phyloP scores from a whole-genome alignment of 306 rosid species.

The Benincasa hispida region DNA sequence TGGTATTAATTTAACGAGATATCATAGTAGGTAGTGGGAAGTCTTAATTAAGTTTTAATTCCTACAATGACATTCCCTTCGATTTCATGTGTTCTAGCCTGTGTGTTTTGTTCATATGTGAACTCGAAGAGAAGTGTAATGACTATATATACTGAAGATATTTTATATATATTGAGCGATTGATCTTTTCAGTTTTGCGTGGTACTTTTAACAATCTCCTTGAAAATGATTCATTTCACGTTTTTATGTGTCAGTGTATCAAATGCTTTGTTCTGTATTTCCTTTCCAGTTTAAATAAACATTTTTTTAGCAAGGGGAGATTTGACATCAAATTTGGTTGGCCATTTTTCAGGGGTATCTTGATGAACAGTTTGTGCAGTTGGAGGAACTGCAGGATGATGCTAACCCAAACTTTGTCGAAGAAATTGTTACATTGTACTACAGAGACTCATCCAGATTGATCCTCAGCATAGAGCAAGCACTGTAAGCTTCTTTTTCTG shows the following conservation, averaged over 20 bases:
- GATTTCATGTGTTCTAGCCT: neutral
- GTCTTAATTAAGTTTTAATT: neutral
- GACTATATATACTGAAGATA: neutral
- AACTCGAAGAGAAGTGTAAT: neutral
- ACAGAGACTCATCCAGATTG: conserved; percentile 60
- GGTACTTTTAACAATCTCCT: neutral
- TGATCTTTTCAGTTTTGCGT: neutral
- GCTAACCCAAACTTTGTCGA: conserved; percentile 87
- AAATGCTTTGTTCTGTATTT: neutral
- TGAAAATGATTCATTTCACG: neutral
- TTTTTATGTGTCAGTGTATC: neutral
- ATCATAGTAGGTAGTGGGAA: neutral
- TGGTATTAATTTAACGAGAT: neutral
- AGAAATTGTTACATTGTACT: conserved; percentile 67
- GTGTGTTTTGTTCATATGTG: neutral
- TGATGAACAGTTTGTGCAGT: conserved; percentile 80
- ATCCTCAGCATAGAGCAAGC: conserved; percentile 58
- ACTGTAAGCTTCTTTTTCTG: conserved; percentile 29
- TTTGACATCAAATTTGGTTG: neutral
- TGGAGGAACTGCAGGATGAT: conserved; percentile 83
- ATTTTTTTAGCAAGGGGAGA: neutral
- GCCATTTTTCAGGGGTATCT: conserved; percentile 40
- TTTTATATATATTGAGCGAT: too few relatives aligned
- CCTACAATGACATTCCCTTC: neutral
- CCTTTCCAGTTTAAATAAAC: neutral